Evolutionary conservation across 495 filamentous ascomycete species (phyloP).

Genomic region (Podospora didyma): DNA sequence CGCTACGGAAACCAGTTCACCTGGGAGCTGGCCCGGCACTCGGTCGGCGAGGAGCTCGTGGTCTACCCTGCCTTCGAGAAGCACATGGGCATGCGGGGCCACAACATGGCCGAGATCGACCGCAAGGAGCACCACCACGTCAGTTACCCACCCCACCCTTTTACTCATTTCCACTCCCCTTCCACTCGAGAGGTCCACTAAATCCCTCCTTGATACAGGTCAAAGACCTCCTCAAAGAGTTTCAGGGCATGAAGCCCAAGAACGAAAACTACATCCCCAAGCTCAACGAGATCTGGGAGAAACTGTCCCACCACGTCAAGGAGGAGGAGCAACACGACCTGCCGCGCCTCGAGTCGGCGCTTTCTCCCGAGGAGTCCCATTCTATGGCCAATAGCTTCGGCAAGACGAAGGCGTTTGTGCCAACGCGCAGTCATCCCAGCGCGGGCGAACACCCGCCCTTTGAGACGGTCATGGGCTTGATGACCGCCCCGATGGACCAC

Average conservation of each 20-base stretch:
- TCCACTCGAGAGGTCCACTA: no score
- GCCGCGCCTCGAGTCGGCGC: slow-evolving; percentile 47
- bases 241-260: slow-evolving; percentile 51
- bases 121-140: slow-evolving; percentile 55
- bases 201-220: no score
- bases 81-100: slow-evolving; percentile 43
- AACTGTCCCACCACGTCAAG: slow-evolving; percentile 54
- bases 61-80: slow-evolving; percentile 67
- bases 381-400: slow-evolving; percentile 49
- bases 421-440: slow-evolving; percentile 52
- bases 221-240: slow-evolving; percentile 44
- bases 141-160: no score
- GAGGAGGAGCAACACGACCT: slow-evolving; percentile 58
- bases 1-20: slow-evolving; percentile 64
- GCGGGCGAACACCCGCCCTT: slow-evolving; percentile 49
- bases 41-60: slow-evolving; percentile 64
- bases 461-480: slow-evolving; percentile 45
- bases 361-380: slow-evolving; percentile 37
- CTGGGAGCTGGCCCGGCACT: slow-evolving; percentile 67
- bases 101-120: slow-evolving; percentile 54
- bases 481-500: slow-evolving; percentile 27
- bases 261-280: slow-evolving; percentile 48
- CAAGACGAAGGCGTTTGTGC: slow-evolving; percentile 59
- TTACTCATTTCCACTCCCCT: no score
- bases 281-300: slow-evolving; percentile 48